Evolutionary conservation across 139 green algal genomes (phyloP).

Genomic region (Medakamo hakoo): DNA sequence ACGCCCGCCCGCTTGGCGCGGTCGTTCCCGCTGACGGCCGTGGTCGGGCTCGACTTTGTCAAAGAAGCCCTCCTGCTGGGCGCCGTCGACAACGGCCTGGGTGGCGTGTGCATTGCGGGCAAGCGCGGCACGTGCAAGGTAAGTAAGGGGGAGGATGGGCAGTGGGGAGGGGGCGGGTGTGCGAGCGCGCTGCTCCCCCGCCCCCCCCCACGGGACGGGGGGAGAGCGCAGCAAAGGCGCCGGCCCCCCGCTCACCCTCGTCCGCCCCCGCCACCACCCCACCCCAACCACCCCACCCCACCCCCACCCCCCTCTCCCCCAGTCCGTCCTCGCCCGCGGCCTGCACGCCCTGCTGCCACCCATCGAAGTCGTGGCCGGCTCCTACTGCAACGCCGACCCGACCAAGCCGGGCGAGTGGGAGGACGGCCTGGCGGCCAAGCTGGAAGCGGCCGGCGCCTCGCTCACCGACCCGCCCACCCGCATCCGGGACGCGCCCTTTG

Average conservation of each 20-base stretch:
- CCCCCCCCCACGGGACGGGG: no score
- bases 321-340: conserved; percentile 90
- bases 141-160: no score
- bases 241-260: no score
- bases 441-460: conserved; percentile 11
- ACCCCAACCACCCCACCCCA: no score
- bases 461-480: conserved; percentile 23
- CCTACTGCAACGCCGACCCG: conserved; percentile 88
- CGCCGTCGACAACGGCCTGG: conserved; percentile 77
- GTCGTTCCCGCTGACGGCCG: conserved; percentile 61
- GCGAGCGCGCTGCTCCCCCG: no score
- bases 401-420: conserved; percentile 70
- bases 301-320: no score
- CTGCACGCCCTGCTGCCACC: conserved; percentile 89
- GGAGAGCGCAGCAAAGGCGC: no score
- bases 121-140: conserved; percentile 85
- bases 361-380: conserved; percentile 88
- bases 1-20: conserved; percentile 16
- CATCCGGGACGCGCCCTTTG: conserved; percentile 69
- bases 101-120: conserved; percentile 87
- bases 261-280: no score
- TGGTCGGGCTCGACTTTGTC: conserved; percentile 86
- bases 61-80: conserved; percentile 94
- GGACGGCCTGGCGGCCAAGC: conserved; percentile 53
- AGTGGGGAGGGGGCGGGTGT: no score